Conservation (phyloP, 805 yeast genomes). For the Metschnikowia gruessii region DNA sequence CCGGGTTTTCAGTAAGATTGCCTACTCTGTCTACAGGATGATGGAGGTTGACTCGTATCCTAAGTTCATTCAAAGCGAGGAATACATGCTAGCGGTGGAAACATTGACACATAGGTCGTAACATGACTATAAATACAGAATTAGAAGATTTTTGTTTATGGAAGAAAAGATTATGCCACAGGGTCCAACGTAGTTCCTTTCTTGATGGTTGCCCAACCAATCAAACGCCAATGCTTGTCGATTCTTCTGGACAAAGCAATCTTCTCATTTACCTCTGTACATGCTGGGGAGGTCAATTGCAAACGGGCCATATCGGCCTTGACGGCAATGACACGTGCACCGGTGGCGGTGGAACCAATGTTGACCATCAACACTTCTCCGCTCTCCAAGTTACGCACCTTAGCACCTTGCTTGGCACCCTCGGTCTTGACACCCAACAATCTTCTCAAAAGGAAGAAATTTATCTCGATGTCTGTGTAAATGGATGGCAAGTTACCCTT, state of each 20-base stretch:
- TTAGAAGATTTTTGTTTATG: conserved; percentile 3
- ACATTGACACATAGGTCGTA: conserved; percentile 12
- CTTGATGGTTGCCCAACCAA: conserved; percentile 99
- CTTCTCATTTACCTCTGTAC: conserved; percentile 97
- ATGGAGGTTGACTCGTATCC: conserved; percentile 75
- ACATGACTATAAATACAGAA: conserved; percentile 16
- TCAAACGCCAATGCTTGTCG: conserved; percentile 99
- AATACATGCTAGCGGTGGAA: conserved; percentile 21
- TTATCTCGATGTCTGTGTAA: conserved; percentile 95
- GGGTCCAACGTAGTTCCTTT: conserved; percentile 90
- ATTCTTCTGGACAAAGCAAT: conserved; percentile 98
- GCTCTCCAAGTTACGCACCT: conserved; percentile 89
- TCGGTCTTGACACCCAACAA: conserved; percentile 97
- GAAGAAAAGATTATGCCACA: conserved; percentile 38
- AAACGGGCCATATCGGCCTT: conserved; percentile 99
- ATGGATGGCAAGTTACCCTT: conserved; percentile 94
- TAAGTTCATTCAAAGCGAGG: conserved; percentile 49
- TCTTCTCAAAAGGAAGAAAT: conserved; percentile 94
- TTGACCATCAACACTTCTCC: conserved; percentile 98
- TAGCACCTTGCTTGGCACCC: conserved; percentile 90
- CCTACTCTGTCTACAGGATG: conserved; percentile 49
- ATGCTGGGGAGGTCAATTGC: conserved; percentile 95
- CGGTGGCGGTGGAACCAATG: conserved; percentile 98
- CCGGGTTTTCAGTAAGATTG: conserved; percentile 47
- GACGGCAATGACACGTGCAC: conserved; percentile 97